Evolutionary conservation across 208 protist species (phyloP).

Genomic region (Tritrichomonas musculus): DNA sequence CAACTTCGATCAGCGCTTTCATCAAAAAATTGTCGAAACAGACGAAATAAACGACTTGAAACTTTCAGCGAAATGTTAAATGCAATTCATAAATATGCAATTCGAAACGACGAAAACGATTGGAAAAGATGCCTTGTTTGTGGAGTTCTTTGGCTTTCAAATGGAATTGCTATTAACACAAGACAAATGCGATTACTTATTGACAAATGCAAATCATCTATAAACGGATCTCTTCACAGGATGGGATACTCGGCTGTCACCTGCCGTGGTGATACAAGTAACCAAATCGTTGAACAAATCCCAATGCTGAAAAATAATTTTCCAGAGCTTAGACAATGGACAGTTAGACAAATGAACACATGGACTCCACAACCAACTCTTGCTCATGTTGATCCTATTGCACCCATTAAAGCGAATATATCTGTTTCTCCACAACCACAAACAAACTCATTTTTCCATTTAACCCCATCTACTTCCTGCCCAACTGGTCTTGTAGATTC

Average conservation of each 20-base stretch:
- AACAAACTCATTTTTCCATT: too few relatives aligned
- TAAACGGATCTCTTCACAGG: background rate
- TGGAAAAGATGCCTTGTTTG: constrained; percentile 25
- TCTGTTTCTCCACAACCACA: too few relatives aligned
- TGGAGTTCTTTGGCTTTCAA: background rate
- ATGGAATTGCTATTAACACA: background rate
- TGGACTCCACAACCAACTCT: background rate
- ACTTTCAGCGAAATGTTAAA: background rate
- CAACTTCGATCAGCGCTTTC: background rate
- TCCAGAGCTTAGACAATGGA: background rate
- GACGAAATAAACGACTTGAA: background rate
- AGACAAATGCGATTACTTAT: background rate
- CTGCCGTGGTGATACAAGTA: background rate
- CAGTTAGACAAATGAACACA: background rate
- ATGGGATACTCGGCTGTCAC: background rate
- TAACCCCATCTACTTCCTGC: too few relatives aligned
- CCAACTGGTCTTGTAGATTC: too few relatives aligned
- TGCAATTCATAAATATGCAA: background rate
- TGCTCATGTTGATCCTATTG: too few relatives aligned
- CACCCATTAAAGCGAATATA: too few relatives aligned
- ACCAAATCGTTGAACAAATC: background rate
- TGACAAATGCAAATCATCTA: constrained; percentile 25
- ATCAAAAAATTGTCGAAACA: too few relatives aligned
- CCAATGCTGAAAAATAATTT: background rate
- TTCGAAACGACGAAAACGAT: background rate